phyloP scores from a whole-genome alignment of 2,329 filamentous ascomycete genomes.

The Aspergillus sp. region DNA sequence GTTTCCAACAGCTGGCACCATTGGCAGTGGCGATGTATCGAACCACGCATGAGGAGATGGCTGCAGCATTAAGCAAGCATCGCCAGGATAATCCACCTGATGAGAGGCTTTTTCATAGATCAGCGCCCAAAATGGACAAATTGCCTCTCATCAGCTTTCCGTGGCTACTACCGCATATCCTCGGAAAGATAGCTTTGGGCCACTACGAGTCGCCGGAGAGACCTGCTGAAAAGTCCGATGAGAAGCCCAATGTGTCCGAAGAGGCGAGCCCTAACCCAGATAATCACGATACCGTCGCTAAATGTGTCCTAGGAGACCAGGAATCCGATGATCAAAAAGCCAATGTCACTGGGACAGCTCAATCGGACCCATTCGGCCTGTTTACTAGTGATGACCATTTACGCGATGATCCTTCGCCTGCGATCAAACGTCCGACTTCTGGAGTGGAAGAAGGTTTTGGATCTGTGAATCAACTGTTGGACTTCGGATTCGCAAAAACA shows the following conservation, averaged over 20 bases:
- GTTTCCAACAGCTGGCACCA: constrained; percentile 55
- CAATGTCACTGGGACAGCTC: background rate
- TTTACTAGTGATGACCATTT: background rate
- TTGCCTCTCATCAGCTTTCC: constrained; percentile 90
- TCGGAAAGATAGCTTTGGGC: constrained; percentile 60
- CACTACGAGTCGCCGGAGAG: constrained; percentile 20
- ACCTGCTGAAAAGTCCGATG: background rate
- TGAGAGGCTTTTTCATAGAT: constrained; percentile 5
- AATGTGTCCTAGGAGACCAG: too few relatives aligned
- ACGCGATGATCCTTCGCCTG: background rate
- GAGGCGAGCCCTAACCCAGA: background rate
- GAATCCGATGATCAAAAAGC: background rate
- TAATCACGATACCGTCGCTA: background rate
- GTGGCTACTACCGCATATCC: constrained; percentile 73
- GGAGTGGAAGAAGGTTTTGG: constrained; percentile 1
- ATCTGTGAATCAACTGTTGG: constrained; percentile 15
- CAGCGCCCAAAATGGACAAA: constrained; percentile 18
- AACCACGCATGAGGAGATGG: constrained; percentile 66
- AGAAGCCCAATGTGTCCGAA: background rate
- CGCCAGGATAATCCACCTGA: constrained; percentile 17
- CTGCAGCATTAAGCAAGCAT: constrained; percentile 50
- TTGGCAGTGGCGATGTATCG: constrained; percentile 85
- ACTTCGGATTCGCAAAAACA: constrained; percentile 11
- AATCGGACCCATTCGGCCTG: background rate
- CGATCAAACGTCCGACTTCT: background rate